Percentiles rank a stretch among this genome's conserved stretches.
Evolutionary conservation across 768 basidiomycete genomes (phyloP).

Genomic region (Termitomyces sp.): DNA sequence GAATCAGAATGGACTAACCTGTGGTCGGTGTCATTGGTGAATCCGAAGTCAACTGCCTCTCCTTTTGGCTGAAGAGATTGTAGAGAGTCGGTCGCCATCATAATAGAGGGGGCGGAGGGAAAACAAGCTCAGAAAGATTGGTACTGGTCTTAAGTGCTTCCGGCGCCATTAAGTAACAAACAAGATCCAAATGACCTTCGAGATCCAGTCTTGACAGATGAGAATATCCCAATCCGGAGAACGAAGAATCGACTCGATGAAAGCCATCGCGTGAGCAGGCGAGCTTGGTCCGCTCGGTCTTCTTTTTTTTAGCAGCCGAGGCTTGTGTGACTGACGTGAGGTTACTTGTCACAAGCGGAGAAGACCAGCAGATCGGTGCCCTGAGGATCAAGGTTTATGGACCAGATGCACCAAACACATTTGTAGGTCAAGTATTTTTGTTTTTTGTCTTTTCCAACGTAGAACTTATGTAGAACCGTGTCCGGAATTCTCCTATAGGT

Average conservation of each 20-base stretch:
- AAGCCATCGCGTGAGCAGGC: slow-evolving; percentile 11
- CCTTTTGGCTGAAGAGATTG: slow-evolving; percentile 65
- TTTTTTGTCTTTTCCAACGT: slow-evolving; percentile 23
- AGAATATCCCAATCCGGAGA: slow-evolving; percentile 29
- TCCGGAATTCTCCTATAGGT: slow-evolving; percentile 28
- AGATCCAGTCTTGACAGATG: slow-evolving; percentile 41
- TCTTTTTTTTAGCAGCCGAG: slow-evolving; percentile 17
- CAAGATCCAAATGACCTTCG: slow-evolving; percentile 29
- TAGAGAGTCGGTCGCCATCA: slow-evolving; percentile 53
- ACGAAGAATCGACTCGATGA: slow-evolving; percentile 16
- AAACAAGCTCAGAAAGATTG: slow-evolving; percentile 43
- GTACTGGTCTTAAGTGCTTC: slow-evolving; percentile 47
- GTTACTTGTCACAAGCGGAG: slow-evolving; percentile 22
- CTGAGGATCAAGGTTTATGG: slow-evolving; percentile 35
- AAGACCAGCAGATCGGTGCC: slow-evolving; percentile 27
- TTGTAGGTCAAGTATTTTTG: slow-evolving; percentile 31
- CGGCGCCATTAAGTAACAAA: slow-evolving; percentile 59
- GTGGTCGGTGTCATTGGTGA: slow-evolving; percentile 66
- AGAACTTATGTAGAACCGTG: slow-evolving; percentile 25
- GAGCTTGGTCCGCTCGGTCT: slow-evolving; percentile 15
- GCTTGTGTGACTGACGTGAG: slow-evolving; percentile 24
- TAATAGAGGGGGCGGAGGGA: slow-evolving; percentile 41
- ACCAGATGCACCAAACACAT: slow-evolving; percentile 18
- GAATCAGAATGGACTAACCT: slow-evolving; percentile 32
- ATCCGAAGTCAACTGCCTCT: slow-evolving; percentile 76